A percentile compares a stretch with the other conserved stretches of the same genome.
Evolutionary conservation across 176 grass and related monocot genomes (phyloP).

Genomic region (Eleusine indica): DNA sequence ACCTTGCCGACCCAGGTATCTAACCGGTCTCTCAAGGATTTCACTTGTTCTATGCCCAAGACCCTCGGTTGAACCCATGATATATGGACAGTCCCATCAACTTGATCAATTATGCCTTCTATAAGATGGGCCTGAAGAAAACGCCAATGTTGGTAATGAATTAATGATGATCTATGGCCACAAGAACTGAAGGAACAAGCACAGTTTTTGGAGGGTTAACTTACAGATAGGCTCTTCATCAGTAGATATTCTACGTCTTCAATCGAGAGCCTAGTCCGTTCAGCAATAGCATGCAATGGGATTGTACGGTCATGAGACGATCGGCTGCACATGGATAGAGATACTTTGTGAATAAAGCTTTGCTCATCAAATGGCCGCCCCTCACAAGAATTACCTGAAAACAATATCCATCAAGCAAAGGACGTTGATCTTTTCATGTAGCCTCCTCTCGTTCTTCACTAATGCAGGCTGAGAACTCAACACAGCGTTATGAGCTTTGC

Average conservation of each 20-base stretch:
- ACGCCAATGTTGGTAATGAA: not conserved
- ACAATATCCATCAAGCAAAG: constrained; percentile 98
- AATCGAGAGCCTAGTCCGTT: constrained; percentile 65
- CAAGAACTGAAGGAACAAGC: not conserved
- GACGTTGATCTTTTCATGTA: constrained; percentile 92
- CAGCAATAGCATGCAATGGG: constrained; percentile 64
- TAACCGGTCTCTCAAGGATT: constrained; percentile 60
- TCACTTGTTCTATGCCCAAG: constrained; percentile 74
- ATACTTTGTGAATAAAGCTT: constrained; percentile 32
- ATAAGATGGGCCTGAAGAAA: constrained; percentile 76
- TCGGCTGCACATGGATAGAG: constrained; percentile 47
- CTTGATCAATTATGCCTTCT: constrained; percentile 89
- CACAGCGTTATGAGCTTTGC: constrained; percentile 58
- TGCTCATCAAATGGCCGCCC: not conserved
- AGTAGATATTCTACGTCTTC: constrained; percentile 87
- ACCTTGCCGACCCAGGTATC: constrained; percentile 80
- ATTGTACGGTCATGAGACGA: constrained; percentile 77
- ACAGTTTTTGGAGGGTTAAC: not conserved
- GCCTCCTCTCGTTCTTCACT: constrained; percentile 63
- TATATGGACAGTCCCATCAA: constrained; percentile 63
- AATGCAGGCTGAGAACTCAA: constrained; percentile 79
- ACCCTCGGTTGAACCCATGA: constrained; percentile 87
- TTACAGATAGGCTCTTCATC: constrained; percentile 94
- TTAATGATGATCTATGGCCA: not conserved
- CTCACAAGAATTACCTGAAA: constrained; percentile 59